Evolutionary conservation across 2,329 filamentous ascomycete species (phyloP).

Genomic region (Gremmenia infestans): DNA sequence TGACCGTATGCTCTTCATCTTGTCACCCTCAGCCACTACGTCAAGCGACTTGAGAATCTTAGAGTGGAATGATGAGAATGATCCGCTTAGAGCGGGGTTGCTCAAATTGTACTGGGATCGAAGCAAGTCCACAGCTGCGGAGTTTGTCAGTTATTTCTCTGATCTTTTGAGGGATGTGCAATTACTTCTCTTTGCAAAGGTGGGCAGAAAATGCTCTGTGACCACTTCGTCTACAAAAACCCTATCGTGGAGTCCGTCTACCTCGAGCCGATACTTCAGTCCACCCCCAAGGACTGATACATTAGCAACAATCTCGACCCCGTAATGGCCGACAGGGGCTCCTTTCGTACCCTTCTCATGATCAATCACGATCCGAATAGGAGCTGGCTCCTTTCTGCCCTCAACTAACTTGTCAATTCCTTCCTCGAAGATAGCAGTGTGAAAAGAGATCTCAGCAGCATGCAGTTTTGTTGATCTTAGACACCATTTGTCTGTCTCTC

Average conservation of each 20-base stretch:
- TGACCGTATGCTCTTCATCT: constrained; percentile 63
- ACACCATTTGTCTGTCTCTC: constrained; percentile 76
- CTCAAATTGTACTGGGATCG: constrained; percentile 64
- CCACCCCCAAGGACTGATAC: constrained; percentile 47
- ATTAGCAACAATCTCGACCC: constrained; percentile 67
- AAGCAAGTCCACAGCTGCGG: constrained; percentile 64
- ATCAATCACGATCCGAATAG: constrained; percentile 69
- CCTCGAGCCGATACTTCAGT: constrained; percentile 52
- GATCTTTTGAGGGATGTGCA: not conserved
- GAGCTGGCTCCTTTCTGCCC: constrained; percentile 62
- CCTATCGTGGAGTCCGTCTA: constrained; percentile 63
- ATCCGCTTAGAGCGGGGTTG: constrained; percentile 59
- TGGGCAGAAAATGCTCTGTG: constrained; percentile 66
- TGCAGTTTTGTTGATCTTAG: constrained; percentile 63
- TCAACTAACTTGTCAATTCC: constrained; percentile 56
- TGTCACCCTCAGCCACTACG: constrained; percentile 57
- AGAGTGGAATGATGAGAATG: constrained; percentile 71
- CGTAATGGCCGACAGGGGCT: constrained; percentile 60
- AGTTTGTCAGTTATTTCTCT: constrained; percentile 31
- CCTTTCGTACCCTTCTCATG: constrained; percentile 61
- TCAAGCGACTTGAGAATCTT: constrained; percentile 69
- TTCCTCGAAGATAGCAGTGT: constrained; percentile 69
- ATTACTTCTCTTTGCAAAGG: constrained; percentile 69
- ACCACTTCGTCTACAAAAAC: constrained; percentile 71
- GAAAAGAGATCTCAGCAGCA: constrained; percentile 54